Percentiles rank a stretch among this genome's conserved stretches.
These are phyloP conservation scores for Physaria fendleri DNA, from an alignment of 345 rosid genomes.

Conservation along the genomic window DNA sequence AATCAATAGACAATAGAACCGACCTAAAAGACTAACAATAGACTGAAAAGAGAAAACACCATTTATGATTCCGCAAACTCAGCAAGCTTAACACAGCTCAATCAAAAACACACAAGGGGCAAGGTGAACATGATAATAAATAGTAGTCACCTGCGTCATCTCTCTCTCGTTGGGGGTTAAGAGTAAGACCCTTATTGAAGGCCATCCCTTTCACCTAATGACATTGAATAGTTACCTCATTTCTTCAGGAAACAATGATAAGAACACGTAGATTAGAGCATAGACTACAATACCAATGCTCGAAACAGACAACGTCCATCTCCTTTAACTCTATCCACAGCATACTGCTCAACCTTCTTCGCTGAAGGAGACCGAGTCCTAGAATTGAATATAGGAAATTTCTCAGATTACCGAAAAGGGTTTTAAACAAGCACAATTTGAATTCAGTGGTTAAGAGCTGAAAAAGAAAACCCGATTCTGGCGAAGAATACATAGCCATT, in stretches of 20 bases:
- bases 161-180: constrained; percentile 58
- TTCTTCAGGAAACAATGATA: not conserved
- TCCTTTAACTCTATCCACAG: constrained; percentile 70
- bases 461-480: constrained; percentile 49
- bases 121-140: not conserved
- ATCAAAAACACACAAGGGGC: not conserved
- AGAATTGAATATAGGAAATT: constrained; percentile 14
- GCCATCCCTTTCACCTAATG: constrained; percentile 95
- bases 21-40: not conserved
- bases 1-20: not conserved
- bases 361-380: constrained; percentile 42
- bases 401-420: not conserved
- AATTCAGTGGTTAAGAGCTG: not conserved
- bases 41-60: not conserved
- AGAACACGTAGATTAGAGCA: not conserved
- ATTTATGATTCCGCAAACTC: not conserved
- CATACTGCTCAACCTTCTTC: constrained; percentile 59
- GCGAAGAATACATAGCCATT: constrained; percentile 52
- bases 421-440: not conserved
- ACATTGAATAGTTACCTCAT: constrained; percentile 8
- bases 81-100: not conserved
- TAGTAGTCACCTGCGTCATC: constrained; percentile 66
- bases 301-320: constrained; percentile 92
- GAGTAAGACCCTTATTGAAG: constrained; percentile 60
- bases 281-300: constrained; percentile 50